These are phyloP conservation scores for Apiotrichum sp. DNA, from an alignment of 1,284 basidiomycete species.

Conservation along the genomic window DNA sequence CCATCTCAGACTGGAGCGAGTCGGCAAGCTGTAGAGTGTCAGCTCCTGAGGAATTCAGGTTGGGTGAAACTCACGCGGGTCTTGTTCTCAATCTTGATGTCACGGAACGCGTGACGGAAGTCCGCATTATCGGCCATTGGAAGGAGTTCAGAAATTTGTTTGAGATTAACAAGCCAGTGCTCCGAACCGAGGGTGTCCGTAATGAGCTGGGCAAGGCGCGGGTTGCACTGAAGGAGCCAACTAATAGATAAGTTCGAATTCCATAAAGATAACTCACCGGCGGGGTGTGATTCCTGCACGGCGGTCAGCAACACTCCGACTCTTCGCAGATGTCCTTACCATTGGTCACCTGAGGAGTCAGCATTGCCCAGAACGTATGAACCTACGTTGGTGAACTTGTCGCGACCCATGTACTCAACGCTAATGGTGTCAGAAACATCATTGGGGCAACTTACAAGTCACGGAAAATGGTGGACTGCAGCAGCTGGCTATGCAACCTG, in stretches of 20 bases:
- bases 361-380: neutral
- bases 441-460: constrained; percentile 55
- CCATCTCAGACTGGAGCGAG: constrained; percentile 67
- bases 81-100: constrained; percentile 81
- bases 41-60: neutral
- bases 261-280: constrained; percentile 17
- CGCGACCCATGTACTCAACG: constrained; percentile 43
- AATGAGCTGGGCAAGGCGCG: constrained; percentile 72
- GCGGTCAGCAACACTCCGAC: constrained; percentile 30
- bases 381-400: constrained; percentile 46
- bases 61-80: constrained; percentile 49
- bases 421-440: neutral
- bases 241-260: constrained; percentile 40
- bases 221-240: constrained; percentile 93
- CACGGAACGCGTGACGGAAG: constrained; percentile 72
- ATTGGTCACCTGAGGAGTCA: constrained; percentile 3
- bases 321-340: neutral
- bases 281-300: constrained; percentile 58
- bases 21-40: constrained; percentile 52
- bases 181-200: constrained; percentile 69
- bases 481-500: constrained; percentile 52
- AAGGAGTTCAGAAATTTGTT: constrained; percentile 40
- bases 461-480: constrained; percentile 68
- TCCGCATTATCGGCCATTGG: constrained; percentile 61
- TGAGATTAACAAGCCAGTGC: constrained; percentile 64